These are phyloP conservation scores for Epichloe amarillans DNA, from an alignment of 2,329 filamentous ascomycete species.

Conservation along the genomic window DNA sequence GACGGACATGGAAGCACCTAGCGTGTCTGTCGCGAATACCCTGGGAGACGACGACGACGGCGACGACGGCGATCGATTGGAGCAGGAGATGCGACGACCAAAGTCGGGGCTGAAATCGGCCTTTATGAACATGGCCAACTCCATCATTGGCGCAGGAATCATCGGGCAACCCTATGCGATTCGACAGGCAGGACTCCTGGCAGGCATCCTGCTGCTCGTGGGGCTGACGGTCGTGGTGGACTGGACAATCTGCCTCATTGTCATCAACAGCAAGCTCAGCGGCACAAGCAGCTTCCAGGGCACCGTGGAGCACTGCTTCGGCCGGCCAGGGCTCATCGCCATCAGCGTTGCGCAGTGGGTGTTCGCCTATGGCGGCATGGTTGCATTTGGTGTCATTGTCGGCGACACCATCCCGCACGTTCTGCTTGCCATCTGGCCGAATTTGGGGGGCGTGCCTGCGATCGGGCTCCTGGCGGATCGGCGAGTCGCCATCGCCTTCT, in stretches of 20 bases:
- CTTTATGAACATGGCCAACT: conserved; percentile 99
- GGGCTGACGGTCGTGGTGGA: conserved; percentile 74
- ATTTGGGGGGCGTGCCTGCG: conserved; percentile 57
- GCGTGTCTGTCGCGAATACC: conserved; percentile 51
- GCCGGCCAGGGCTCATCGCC: conserved; percentile 71
- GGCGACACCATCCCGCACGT: conserved; percentile 94
- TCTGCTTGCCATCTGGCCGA: conserved; percentile 67
- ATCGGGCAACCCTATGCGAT: conserved; percentile 93
- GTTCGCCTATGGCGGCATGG: conserved; percentile 97
- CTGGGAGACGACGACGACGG: conserved; percentile 23
- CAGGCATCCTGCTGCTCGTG: conserved; percentile 67
- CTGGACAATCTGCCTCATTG: conserved; percentile 96
- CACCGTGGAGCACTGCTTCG: conserved; percentile 93
- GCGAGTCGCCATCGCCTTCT: conserved; percentile 74
- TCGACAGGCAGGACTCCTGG: conserved; percentile 73
- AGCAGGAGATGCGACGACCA: conserved; percentile 48
- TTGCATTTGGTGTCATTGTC: conserved; percentile 94
- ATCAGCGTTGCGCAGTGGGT: conserved; percentile 90
- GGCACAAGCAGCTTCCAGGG: conserved; percentile 90
- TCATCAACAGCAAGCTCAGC: conserved; percentile 93
- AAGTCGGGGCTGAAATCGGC: conserved; percentile 77
- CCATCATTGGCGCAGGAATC: conserved; percentile 72
- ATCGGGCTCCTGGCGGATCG: conserved; percentile 73
- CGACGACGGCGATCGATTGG: conserved; percentile 28
- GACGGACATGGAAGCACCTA: conserved; percentile 72